Evolutionary conservation across 805 yeast species (phyloP).

Genomic region (Clavispora phyllophila): DNA sequence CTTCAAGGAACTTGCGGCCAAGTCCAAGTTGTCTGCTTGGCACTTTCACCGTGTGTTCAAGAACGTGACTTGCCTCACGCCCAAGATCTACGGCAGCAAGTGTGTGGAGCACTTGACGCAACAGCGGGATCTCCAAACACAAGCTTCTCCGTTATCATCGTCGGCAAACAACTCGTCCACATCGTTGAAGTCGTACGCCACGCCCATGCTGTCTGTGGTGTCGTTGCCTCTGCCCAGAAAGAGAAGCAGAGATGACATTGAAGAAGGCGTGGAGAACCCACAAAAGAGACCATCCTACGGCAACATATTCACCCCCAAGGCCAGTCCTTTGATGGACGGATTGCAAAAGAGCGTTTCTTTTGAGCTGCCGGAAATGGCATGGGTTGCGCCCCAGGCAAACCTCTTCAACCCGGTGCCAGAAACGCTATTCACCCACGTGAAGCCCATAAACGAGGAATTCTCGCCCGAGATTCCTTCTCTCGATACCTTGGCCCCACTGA

Average conservation of each 20-base stretch:
- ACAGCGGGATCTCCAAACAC: conserved; percentile 4
- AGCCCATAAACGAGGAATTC: background rate
- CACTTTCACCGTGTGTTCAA: conserved; percentile 90
- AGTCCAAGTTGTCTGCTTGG: conserved; percentile 83
- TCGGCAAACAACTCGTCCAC: background rate
- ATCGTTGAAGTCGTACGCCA: background rate
- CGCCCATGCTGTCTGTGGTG: conserved; percentile 4
- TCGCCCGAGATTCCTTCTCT: background rate
- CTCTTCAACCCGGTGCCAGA: background rate
- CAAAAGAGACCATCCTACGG: background rate
- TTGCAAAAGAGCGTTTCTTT: background rate
- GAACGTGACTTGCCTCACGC: conserved; percentile 79
- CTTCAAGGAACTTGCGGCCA: conserved; percentile 82
- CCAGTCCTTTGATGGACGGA: background rate
- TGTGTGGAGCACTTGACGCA: conserved; percentile 57
- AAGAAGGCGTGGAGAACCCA: background rate
- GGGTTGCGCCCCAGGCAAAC: background rate
- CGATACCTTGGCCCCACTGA: background rate
- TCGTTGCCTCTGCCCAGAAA: conserved; percentile 1
- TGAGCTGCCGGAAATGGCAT: background rate
- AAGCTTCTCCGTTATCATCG: background rate
- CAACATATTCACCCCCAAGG: background rate
- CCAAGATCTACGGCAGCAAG: conserved; percentile 82
- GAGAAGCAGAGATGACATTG: background rate
- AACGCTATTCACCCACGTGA: background rate